These are phyloP conservation scores for Lunularia cruciata DNA, from an alignment of 225 moss, liverwort and hornwort genomes.

Conservation along the genomic window DNA sequence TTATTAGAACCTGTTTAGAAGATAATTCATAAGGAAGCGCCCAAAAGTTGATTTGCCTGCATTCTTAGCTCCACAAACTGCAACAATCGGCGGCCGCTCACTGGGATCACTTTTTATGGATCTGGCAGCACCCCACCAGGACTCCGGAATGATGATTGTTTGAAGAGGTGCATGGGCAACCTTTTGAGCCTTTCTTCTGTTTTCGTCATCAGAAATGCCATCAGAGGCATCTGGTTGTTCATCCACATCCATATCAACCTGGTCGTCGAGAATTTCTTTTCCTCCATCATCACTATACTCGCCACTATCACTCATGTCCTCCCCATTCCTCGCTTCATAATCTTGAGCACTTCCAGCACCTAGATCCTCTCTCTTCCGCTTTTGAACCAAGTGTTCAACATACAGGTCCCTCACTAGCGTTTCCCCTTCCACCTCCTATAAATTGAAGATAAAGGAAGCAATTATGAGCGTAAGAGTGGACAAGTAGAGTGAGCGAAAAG, in stretches of 20 bases:
- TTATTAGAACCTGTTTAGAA: slow-evolving; percentile 74
- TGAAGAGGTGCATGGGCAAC: slow-evolving; percentile 30
- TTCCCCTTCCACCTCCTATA: slow-evolving; percentile 30
- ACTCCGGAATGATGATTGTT: slow-evolving; percentile 39
- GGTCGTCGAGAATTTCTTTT: slow-evolving; percentile 39
- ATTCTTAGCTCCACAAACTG: slow-evolving; percentile 76
- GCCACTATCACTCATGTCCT: slow-evolving; percentile 45
- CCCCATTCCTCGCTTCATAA: slow-evolving; percentile 32
- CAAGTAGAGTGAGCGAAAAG: background rate
- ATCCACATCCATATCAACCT: slow-evolving; percentile 44
- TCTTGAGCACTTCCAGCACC: background rate
- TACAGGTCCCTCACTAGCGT: background rate
- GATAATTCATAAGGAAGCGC: slow-evolving; percentile 71
- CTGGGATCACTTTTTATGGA: slow-evolving; percentile 26
- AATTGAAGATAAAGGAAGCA: background rate
- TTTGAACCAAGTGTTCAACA: slow-evolving; percentile 13
- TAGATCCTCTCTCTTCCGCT: slow-evolving; percentile 35
- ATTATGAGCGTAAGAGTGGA: too few relatives aligned
- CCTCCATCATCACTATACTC: slow-evolving; percentile 40
- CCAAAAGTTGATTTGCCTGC: slow-evolving; percentile 89
- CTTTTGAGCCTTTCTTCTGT: slow-evolving; percentile 28
- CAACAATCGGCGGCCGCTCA: slow-evolving; percentile 48
- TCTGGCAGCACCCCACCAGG: slow-evolving; percentile 45
- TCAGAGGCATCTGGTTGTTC: slow-evolving; percentile 32
- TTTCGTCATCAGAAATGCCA: slow-evolving; percentile 19